Evolutionary conservation across 768 basidiomycete species (phyloP).

Genomic region (Lactarius quietus): DNA sequence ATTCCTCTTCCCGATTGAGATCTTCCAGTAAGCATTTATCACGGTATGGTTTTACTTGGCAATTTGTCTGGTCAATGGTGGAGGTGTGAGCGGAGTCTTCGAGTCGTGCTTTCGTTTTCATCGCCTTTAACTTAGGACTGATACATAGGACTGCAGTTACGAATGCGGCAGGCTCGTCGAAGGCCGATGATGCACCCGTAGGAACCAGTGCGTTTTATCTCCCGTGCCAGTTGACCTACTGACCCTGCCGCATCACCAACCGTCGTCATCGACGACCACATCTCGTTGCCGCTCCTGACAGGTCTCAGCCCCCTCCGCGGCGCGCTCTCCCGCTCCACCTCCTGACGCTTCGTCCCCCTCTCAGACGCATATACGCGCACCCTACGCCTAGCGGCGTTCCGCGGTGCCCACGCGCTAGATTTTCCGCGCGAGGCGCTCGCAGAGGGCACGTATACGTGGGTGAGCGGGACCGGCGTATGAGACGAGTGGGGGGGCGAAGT

Average conservation of each 20-base stretch:
- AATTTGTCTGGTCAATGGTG: too few relatives aligned
- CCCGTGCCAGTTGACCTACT: too few relatives aligned
- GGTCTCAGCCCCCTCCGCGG: conserved; percentile 82
- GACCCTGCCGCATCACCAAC: conserved; percentile 56
- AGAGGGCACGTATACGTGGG: conserved; percentile 89
- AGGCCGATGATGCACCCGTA: conserved; percentile 62
- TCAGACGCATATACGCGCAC: conserved; percentile 76
- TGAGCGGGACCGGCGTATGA: conserved; percentile 89
- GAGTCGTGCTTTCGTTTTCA: too few relatives aligned
- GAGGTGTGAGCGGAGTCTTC: too few relatives aligned
- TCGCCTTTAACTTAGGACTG: too few relatives aligned
- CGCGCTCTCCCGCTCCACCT: conserved; percentile 51
- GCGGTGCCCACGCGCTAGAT: conserved; percentile 60
- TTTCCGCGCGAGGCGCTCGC: conserved; percentile 54
- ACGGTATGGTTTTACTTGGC: too few relatives aligned
- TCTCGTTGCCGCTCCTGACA: conserved; percentile 73
- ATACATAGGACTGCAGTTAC: too few relatives aligned
- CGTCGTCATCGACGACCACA: conserved; percentile 79
- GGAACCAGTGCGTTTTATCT: conserved; percentile 61
- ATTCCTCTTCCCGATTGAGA: too few relatives aligned
- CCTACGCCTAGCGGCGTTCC: conserved; percentile 67
- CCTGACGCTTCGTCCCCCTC: conserved; percentile 77
- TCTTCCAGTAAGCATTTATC: too few relatives aligned
- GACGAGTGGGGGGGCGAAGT: conserved; percentile 79
- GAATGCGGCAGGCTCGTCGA: conserved; percentile 86